phyloP scores from a whole-genome alignment of 805 yeast genomes.

The Ogataea paraovalis region DNA sequence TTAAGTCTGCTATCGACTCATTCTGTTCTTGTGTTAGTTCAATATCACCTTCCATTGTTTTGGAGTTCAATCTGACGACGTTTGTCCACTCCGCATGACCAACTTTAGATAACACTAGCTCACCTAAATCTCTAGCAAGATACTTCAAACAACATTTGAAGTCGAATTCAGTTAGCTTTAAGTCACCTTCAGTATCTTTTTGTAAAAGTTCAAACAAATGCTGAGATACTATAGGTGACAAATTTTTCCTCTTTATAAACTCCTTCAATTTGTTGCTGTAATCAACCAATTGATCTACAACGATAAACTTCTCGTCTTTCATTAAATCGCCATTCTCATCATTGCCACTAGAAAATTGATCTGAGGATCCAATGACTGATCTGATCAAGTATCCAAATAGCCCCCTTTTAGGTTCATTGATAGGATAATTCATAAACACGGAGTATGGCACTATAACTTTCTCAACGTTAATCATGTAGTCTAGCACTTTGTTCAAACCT shows the following conservation, averaged over 20 bases:
- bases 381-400: constrained; percentile 11
- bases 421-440: constrained; percentile 6
- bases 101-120: constrained; percentile 1
- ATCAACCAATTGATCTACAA: constrained; percentile 12
- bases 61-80: background rate
- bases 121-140: constrained; percentile 16
- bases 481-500: constrained; percentile 24
- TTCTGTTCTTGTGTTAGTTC: constrained; percentile 15
- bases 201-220: constrained; percentile 17
- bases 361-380: background rate
- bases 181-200: constrained; percentile 2
- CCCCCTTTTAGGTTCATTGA: constrained; percentile 7
- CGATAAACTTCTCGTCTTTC: constrained; percentile 18
- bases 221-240: constrained; percentile 11
- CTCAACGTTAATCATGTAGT: constrained; percentile 21
- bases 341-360: constrained; percentile 5
- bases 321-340: constrained; percentile 16
- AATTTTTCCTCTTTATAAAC: constrained; percentile 1
- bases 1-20: constrained; percentile 25
- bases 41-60: constrained; percentile 2
- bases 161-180: constrained; percentile 15
- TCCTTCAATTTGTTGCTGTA: constrained; percentile 9
- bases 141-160: constrained; percentile 20
- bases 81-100: background rate
- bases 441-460: constrained; percentile 22